Evolutionary conservation across 352 stramenopile species (phyloP).

Genomic region (Poterioochromonas sp.): DNA sequence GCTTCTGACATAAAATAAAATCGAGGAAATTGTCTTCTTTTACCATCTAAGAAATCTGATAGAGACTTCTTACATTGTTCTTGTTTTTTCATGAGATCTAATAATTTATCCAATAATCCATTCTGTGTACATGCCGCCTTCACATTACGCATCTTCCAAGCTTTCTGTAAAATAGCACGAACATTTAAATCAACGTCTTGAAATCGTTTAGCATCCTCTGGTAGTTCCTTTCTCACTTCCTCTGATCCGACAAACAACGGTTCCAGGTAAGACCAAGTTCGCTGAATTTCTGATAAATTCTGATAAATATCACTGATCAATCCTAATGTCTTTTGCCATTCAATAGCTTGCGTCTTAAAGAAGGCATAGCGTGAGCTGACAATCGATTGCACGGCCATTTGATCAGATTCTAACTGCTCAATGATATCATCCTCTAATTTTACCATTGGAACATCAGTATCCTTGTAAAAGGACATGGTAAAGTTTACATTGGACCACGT

Average conservation of each 20-base stretch:
- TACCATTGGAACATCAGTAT: slow-evolving; percentile 65
- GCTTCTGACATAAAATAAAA: slow-evolving; percentile 83
- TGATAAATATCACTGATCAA: slow-evolving; percentile 68
- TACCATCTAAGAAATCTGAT: slow-evolving; percentile 74
- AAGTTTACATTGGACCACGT: slow-evolving; percentile 63
- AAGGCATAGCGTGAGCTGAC: slow-evolving; percentile 65
- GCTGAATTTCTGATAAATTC: slow-evolving; percentile 63
- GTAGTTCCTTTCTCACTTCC: slow-evolving; percentile 84
- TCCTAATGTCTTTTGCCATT: slow-evolving; percentile 67
- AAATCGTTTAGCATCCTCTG: slow-evolving; percentile 75
- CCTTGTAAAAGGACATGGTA: slow-evolving; percentile 52
- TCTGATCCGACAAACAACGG: slow-evolving; percentile 85
- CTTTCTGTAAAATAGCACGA: slow-evolving; percentile 55
- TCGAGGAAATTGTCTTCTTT: slow-evolving; percentile 78
- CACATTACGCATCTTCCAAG: slow-evolving; percentile 48
- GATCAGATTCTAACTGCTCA: slow-evolving; percentile 78
- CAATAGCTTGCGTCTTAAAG: slow-evolving; percentile 47
- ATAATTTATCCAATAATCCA: slow-evolving; percentile 62
- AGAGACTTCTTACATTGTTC: slow-evolving; percentile 36
- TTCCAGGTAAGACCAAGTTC: slow-evolving; percentile 83
- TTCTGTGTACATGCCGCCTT: slow-evolving; percentile 49
- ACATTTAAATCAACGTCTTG: slow-evolving; percentile 76
- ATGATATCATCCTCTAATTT: slow-evolving; percentile 79
- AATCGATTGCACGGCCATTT: slow-evolving; percentile 84
- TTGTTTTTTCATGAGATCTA: neutral